These are phyloP conservation scores for Castanospermum australe DNA, from an alignment of 306 rosid genomes.

Conservation along the genomic window DNA sequence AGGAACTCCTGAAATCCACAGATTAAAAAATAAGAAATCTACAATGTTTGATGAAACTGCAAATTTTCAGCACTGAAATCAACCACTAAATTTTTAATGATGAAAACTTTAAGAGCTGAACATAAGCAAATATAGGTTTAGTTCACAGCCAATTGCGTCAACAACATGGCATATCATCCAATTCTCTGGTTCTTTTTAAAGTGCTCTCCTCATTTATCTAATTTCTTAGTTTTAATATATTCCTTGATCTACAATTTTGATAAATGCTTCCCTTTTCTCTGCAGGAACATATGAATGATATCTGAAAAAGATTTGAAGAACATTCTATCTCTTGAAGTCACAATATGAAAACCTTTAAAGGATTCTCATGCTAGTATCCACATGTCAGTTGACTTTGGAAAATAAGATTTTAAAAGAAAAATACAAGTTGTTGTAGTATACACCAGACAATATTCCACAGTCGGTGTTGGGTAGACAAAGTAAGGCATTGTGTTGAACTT, in stretches of 20 bases:
- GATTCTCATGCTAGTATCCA: not conserved
- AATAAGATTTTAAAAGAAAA: not conserved
- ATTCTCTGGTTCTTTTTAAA: not conserved
- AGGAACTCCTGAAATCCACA: too few relatives aligned
- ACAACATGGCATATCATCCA: not conserved
- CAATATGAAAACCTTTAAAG: not conserved
- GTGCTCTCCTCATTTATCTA: not conserved
- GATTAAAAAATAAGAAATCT: too few relatives aligned
- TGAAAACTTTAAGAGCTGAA: too few relatives aligned
- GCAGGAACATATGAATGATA: not conserved
- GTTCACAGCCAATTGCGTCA: not conserved
- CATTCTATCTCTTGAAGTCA: not conserved
- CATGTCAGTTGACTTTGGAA: constrained; percentile 22
- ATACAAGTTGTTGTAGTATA: not conserved
- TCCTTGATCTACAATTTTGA: not conserved
- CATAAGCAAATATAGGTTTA: not conserved
- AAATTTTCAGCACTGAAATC: too few relatives aligned
- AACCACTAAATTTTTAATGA: too few relatives aligned
- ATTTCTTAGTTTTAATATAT: not conserved
- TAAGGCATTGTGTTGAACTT: not conserved
- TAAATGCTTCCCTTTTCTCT: not conserved
- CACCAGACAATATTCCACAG: not conserved
- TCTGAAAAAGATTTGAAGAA: constrained; percentile 18
- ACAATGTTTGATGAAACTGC: too few relatives aligned
- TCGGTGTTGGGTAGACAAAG: not conserved